Evolutionary conservation across 2,329 filamentous ascomycete genomes (phyloP), one percentile per base, ranked within the genome.

Genomic region (Furcasterigmium sp.): DNA sequence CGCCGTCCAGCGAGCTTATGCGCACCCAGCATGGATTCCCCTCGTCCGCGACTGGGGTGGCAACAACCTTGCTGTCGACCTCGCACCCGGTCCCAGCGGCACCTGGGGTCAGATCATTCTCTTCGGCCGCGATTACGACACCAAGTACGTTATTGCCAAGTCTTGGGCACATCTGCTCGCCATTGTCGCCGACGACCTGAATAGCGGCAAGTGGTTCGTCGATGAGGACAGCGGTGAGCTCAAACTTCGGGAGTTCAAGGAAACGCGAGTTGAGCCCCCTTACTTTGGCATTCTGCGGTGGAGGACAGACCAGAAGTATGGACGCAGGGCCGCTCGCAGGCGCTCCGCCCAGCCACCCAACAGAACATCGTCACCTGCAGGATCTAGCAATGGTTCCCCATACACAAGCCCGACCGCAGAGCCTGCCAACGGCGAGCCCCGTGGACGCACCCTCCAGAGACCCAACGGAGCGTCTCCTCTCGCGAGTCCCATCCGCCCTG

Each of bases 81-180:
- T 98, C 46, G 88, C 91, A 7, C 93, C 93, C 18, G 93, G 93
- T 3, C 88, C 91, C 9, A 78, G 80, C 37, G 93, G 93, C 30
- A 86, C 84, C 61, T 98, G 93, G 91, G 93, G 93, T 42, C 93
- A 98, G 63, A 82, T 98, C 52, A 95, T 98, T 56, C 77, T 98
- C 48, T 96, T 95, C 62, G 93, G 93, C 40, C 88, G 93, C 47
- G 93, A 98, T 68, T 98, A 95, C 66, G 93, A 98, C 61, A 95
- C 88, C 66, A 98, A 98, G 70, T 98, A 95, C 60, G 93, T 98
- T 7, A 78, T 98, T 44, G 87, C 93, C 23, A 82, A 87, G 48
- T 97, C 91, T 1, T 98, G 93, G 93, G 80, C 83, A 14, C 78
- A 85, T 9, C 91, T 98, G 59, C 68, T 98, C 17, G 90, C 90